Base-by-base conservation (phyloP, 2,329 filamentous ascomycete species). In the Aspergillus carbonarius region DNA sequence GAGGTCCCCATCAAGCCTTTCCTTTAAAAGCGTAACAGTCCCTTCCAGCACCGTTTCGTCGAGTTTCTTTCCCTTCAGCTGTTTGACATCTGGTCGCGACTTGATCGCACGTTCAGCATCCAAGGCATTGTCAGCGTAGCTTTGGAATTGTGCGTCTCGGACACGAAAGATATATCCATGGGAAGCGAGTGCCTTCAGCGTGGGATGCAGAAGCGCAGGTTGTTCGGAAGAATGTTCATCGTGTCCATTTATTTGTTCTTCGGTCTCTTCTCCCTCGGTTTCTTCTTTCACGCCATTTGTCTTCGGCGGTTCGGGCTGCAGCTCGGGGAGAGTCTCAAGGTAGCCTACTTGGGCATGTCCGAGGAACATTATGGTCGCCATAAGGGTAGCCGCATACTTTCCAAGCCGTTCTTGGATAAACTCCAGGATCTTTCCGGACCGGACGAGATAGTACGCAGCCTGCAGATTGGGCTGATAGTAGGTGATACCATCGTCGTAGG, bases 391-490 rank as follows among this genome's bases (percentile, higher is more conserved):
- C 30, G 92, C 92, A 61, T 87, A 83, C n/a, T 82, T 78, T 17
- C 93, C 93, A 71, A 92, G 88, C 66, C 88, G 85, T 34, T 83
- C 83, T 65, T 92, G 87, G 44, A 95, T 83, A 60, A 91, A 81
- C 63, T 92, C 85, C 27, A 95, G 78, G 39, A 96, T 89, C 75
- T 92, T 95, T 44, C 92, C 92, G 4, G 86, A 85, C 58, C 95
- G 89, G 37, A 93, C 81, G 44, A 97, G 82, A 66, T 88, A 88
- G 76, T 98, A 98, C 63, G 92, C 90, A 61, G 88, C 86, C 65
- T 87, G 81, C 71, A 88, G 81, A 68, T 97, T 92, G 59, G 92
- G 90, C 73, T 96, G 91, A 77, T 98, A 99, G 71, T 86, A 87
- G 23, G 90, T 89, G 51, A 82, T 74, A 47, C 83, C 83, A 44